These are phyloP conservation scores for Chimonanthus salicifolius DNA, from an alignment of 164 flowering plant genomes.

Conservation along the genomic window DNA sequence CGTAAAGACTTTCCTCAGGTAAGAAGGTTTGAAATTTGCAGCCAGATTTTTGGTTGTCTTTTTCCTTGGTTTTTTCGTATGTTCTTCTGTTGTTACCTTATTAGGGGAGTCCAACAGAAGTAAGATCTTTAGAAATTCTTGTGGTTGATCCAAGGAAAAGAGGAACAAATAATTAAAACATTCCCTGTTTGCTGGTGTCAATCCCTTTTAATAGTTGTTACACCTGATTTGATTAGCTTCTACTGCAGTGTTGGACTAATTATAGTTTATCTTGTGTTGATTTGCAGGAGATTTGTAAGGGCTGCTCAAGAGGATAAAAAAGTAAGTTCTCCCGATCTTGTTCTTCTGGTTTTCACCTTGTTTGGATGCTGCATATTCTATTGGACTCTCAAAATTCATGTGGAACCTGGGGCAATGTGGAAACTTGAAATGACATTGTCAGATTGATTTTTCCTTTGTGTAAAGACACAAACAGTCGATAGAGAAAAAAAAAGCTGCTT, in stretches of 20 bases:
- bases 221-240: not conserved
- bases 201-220: not conserved
- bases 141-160: not conserved
- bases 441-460: not conserved
- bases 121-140: too few species aligned
- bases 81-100: too few species aligned
- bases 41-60: not conserved
- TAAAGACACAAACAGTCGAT: too few species aligned
- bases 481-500: too few species aligned
- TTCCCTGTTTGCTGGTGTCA: not conserved
- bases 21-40: conserved; percentile 4
- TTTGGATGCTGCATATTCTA: not conserved
- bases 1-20: conserved; percentile 55
- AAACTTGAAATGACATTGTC: too few species aligned
- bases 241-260: conserved; percentile 2
- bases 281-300: conserved; percentile 50
- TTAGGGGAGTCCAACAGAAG: too few species aligned
- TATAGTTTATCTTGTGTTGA: conserved; percentile 8
- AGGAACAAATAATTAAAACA: not conserved
- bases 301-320: conserved; percentile 45
- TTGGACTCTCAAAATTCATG: not conserved
- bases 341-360: not conserved
- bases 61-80: too few species aligned
- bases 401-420: too few species aligned
- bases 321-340: conserved; percentile 25